Base-by-base conservation (phyloP, 805 yeast species). In the Ogataea parapolymorpha region DNA sequence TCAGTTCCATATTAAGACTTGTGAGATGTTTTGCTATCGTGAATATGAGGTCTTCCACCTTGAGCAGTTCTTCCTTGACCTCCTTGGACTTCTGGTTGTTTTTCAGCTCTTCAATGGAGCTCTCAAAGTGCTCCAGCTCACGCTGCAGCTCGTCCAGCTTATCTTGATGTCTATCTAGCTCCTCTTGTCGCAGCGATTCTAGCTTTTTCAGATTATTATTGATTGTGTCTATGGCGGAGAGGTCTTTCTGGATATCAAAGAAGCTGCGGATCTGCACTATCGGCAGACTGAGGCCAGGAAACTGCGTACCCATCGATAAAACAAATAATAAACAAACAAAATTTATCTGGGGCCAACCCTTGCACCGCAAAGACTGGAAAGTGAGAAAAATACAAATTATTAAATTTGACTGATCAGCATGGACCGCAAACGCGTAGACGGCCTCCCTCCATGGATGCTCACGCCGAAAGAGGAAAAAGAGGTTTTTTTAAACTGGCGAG, bases 391-490 rank as follows among this genome's bases (percentile, higher is more conserved):
- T 14, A 20, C 20, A 26, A 14, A 18, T 14, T 20, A 15, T 20
- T 12, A n/a, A 14, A 26, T 13, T 23, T 16, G 25, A 25, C 20
- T 6, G 14, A 15, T 38, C 30, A 20, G 27, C 25, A 56, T 54
- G 57, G 58, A 59, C 26, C 51, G 59, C 48, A 53, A 56, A 31
- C 53, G 59, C 29, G 55, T 58, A 6, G 59, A 59, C 2, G 66
- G 66, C 7, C 64, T 85, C 20, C 95, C 95, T 1, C 67, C 75
- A 10, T 85, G 95, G 95, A 75, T 83, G 48, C 66, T 85, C 16
- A 75, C 86, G 0, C 91, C 93, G 11, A 74, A 72, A 48, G 93
- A 85, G 58, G 95, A 85, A 56, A 80, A 79, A 61, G 75, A 79
- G 44, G 80, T 83, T 26, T 77, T 85, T 54, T 79, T 75, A 50